Percentiles rank a stretch among this genome's conserved stretches.
Evolutionary conservation across 768 basidiomycete species (phyloP).

Genomic region (Termitomyces sp.): DNA sequence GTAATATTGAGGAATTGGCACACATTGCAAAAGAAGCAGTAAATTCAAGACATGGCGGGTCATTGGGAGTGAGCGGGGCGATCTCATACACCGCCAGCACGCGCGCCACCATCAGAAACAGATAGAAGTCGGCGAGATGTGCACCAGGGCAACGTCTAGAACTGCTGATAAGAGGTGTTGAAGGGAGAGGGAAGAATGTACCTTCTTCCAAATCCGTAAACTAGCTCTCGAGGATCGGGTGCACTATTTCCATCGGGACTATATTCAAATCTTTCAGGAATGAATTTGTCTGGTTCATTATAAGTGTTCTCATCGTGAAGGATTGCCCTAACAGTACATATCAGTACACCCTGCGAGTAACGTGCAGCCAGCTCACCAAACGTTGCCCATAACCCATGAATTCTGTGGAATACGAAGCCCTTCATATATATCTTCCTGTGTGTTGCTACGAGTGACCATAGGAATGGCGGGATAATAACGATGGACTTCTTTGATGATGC

Average conservation of each 20-base stretch:
- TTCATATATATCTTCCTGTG: neutral
- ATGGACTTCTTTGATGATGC: neutral
- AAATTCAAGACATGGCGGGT: neutral
- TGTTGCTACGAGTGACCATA: neutral
- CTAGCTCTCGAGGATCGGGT: neutral
- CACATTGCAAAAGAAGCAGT: neutral
- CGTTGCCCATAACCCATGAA: neutral
- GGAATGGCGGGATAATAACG: neutral
- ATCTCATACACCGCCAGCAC: neutral
- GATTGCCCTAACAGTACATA: neutral
- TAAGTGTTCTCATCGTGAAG: neutral
- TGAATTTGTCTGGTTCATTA: neutral
- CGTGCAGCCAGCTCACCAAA: neutral
- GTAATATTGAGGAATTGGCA: neutral
- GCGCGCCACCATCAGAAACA: neutral
- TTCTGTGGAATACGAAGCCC: neutral
- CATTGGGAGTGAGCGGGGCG: neutral
- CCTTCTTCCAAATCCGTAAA: neutral
- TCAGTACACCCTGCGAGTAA: neutral
- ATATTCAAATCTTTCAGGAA: neutral
- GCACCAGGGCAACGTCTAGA: neutral
- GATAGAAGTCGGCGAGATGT: neutral
- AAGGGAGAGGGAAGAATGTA: too few species aligned
- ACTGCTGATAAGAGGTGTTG: too few species aligned
- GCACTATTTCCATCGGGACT: too few species aligned